phyloP scores from a whole-genome alignment of 2,329 filamentous ascomycete genomes.

The Nothophoma quercina region DNA sequence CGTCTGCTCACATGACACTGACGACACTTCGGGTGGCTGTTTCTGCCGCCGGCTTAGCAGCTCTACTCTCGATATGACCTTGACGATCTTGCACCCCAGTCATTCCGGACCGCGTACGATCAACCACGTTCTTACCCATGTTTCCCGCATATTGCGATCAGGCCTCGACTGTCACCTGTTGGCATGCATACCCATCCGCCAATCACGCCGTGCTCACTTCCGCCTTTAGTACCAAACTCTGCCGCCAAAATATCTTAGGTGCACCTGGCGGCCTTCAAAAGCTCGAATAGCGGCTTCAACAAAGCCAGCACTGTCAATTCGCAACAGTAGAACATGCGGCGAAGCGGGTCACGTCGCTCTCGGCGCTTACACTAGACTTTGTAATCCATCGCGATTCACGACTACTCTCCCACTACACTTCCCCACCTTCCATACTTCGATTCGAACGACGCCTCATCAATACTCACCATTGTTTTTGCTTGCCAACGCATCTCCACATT shows the following conservation, averaged over 20 bases:
- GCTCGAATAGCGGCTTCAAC: too few species aligned
- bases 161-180: slow-evolving; percentile 20
- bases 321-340: background rate
- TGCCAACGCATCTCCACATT: background rate
- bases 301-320: too few species aligned
- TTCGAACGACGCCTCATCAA: background rate
- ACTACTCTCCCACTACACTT: background rate
- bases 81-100: slow-evolving; percentile 31
- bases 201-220: background rate
- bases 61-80: slow-evolving; percentile 33
- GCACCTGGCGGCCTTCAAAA: too few species aligned
- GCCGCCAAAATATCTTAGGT: too few species aligned
- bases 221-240: background rate
- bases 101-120: slow-evolving; percentile 28
- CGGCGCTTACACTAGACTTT: background rate
- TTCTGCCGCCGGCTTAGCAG: slow-evolving; percentile 13
- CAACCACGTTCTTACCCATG: slow-evolving; percentile 30
- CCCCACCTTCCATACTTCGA: background rate
- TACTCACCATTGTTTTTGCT: background rate
- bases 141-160: slow-evolving; percentile 31
- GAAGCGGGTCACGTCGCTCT: background rate
- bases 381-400: background rate
- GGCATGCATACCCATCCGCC: slow-evolving; percentile 38
- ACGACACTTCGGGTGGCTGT: background rate
- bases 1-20: background rate